Evolutionary conservation across 352 stramenopile species (phyloP).

Genomic region (Thraustochytrium striatum): DNA sequence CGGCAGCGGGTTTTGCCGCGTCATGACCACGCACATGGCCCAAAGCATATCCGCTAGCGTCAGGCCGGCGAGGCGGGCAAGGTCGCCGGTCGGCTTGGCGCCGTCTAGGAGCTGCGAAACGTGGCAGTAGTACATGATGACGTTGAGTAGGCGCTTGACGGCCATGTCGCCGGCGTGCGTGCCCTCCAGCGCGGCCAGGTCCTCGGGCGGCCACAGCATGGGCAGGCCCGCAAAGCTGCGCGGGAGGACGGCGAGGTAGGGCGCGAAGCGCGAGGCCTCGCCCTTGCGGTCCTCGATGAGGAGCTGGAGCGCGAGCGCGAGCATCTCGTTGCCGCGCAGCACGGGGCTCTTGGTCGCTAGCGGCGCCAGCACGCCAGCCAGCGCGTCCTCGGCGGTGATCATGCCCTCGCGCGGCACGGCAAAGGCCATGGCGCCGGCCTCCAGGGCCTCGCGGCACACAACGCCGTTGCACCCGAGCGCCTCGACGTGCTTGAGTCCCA

Average conservation of each 20-base stretch:
- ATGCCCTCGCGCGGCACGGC: slow-evolving; percentile 40
- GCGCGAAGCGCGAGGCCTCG: slow-evolving; percentile 55
- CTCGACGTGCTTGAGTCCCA: slow-evolving; percentile 17
- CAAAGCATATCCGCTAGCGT: slow-evolving; percentile 63
- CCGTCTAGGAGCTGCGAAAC: slow-evolving; percentile 53
- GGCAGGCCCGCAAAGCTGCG: slow-evolving; percentile 58
- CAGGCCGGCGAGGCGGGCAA: slow-evolving; percentile 56
- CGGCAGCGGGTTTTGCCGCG: slow-evolving; percentile 60
- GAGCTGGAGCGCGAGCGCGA: slow-evolving; percentile 58
- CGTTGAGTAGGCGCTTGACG: slow-evolving; percentile 62
- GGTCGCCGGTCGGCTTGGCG: slow-evolving; percentile 51
- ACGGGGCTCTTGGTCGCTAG: slow-evolving; percentile 52
- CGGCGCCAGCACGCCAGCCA: not conserved
- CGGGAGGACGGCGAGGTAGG: slow-evolving; percentile 61
- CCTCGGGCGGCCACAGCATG: slow-evolving; percentile 58
- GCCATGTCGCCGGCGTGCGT: slow-evolving; percentile 58
- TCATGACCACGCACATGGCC: slow-evolving; percentile 62
- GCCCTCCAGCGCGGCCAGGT: slow-evolving; percentile 59
- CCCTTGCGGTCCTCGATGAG: slow-evolving; percentile 55
- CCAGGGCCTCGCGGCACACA: not conserved
- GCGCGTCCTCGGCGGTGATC: slow-evolving; percentile 24
- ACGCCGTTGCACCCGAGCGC: slow-evolving; percentile 46
- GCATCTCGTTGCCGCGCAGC: slow-evolving; percentile 58
- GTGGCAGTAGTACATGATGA: slow-evolving; percentile 65
- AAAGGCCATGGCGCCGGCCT: slow-evolving; percentile 21